Evolutionary conservation across 352 stramenopile genomes (phyloP).

Genomic region (Globisporangium okanoganense): DNA sequence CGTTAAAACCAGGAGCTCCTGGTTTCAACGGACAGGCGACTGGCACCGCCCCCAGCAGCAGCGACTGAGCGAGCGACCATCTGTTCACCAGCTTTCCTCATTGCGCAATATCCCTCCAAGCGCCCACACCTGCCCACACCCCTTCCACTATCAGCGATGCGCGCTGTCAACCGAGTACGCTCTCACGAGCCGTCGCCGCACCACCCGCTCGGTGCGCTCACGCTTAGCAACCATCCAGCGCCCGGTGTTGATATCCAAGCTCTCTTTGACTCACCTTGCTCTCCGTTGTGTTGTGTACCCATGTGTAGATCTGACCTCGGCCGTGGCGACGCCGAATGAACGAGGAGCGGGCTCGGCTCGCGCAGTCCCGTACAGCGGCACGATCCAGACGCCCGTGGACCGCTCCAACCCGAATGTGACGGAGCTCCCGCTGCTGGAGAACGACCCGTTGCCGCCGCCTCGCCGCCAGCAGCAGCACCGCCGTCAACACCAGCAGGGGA

Average conservation of each 20-base stretch:
- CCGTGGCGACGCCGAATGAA: slow-evolving; percentile 1
- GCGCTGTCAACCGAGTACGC: not conserved
- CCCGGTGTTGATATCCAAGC: not conserved
- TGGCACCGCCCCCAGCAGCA: not conserved
- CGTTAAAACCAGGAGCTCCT: not conserved
- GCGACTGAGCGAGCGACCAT: not conserved
- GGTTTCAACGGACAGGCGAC: not conserved
- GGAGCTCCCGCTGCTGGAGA: not conserved
- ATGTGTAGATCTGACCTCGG: slow-evolving; percentile 2
- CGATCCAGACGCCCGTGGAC: slow-evolving; percentile 8
- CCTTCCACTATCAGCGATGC: not conserved
- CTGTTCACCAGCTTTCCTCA: not conserved
- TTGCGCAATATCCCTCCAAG: not conserved
- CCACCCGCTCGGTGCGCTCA: not conserved
- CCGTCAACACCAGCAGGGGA: not conserved
- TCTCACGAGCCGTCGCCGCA: not conserved
- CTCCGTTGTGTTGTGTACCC: not conserved
- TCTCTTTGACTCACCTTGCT: not conserved
- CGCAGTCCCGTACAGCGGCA: slow-evolving; percentile 1
- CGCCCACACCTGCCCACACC: not conserved
- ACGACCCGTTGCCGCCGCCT: not conserved
- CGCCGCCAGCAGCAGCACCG: not conserved
- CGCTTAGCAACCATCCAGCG: not conserved
- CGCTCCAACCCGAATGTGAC: not conserved
- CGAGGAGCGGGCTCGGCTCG: not conserved